Evolutionary conservation across 75 land plant genomes (phyloP), one percentile per base, ranked within the genome.

Genomic region (Larix kaempferi): DNA sequence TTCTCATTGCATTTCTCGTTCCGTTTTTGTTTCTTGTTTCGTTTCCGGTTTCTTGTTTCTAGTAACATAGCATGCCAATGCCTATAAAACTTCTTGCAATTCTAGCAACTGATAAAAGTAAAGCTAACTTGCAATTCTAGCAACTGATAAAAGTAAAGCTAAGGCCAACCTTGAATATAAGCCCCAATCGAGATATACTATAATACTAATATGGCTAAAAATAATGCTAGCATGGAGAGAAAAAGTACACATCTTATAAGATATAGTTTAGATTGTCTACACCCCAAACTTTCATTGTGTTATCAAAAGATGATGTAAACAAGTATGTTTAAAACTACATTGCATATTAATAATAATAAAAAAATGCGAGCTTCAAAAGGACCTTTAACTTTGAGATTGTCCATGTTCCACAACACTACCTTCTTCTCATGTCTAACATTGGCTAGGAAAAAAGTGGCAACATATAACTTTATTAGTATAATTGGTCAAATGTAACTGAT

Each of bases 291-390:
- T 91, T 81, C 74, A 94, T 95, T 78, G 93, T 94, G 76, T 78
- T 88, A 81, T 94, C 99, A 83, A 88, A 92, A 8, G 99, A 96
- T 56, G 99, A 94, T 59, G 97, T 92, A 13, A 95, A 98, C 54
- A 96, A 80, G 19, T 90, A 85, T n/a, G 90, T 78, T 86, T 94
- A 63, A 95, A 92, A 74, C 93, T 92, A 63, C 94, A 96, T 8
- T 98, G 88, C 33, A 96, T 92, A 86, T 96, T 93, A 25, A 95
- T 96, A 61, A 94, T 92, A 58, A 91, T 62, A 19, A 69, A 65
- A 69, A 83, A 72, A 79, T 96, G n/a, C n/a, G 99, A 57, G 92
- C 99, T 58, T 96, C 99, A 58, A 89, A 83, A 4, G 91, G 83
- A 74, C 90, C 84, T 84, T 87, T 89, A 4, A 76, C 71, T 69